Evolutionary conservation across 345 rosid genomes (phyloP).

Genomic region (Mangifera indica): DNA sequence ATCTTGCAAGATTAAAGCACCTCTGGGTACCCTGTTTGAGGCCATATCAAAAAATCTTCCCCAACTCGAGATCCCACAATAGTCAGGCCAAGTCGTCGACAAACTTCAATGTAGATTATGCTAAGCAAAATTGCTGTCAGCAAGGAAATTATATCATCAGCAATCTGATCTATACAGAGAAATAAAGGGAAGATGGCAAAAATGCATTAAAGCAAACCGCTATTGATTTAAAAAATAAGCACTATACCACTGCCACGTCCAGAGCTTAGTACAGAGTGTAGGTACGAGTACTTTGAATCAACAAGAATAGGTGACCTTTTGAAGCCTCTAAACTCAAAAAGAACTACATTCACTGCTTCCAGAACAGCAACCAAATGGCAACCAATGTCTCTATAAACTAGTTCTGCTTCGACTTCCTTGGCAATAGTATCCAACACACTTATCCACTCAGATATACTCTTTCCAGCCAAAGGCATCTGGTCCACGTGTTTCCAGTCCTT

Average conservation of each 20-base stretch:
- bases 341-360: slow-evolving; percentile 80
- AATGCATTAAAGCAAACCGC: slow-evolving; percentile 6
- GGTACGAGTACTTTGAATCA: slow-evolving; percentile 66
- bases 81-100: slow-evolving; percentile 65
- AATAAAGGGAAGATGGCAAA: neutral
- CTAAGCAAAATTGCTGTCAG: slow-evolving; percentile 82
- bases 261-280: slow-evolving; percentile 70
- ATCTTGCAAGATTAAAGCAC: slow-evolving; percentile 32
- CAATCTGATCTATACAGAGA: neutral
- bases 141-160: slow-evolving; percentile 23
- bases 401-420: slow-evolving; percentile 81
- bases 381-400: slow-evolving; percentile 75
- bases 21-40: slow-evolving; percentile 78
- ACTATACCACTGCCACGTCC: slow-evolving; percentile 78
- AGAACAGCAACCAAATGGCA: slow-evolving; percentile 75
- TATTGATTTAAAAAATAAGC: slow-evolving; percentile 15
- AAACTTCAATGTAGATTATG: slow-evolving; percentile 90
- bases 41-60: slow-evolving; percentile 96
- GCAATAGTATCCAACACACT: slow-evolving; percentile 59
- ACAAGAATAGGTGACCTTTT: slow-evolving; percentile 63
- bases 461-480: slow-evolving; percentile 64
- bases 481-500: slow-evolving; percentile 48
- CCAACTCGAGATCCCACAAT: slow-evolving; percentile 95
- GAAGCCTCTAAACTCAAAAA: slow-evolving; percentile 76
- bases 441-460: slow-evolving; percentile 62